These are phyloP conservation scores for Aureoboletus auriporus DNA, from an alignment of 768 basidiomycete genomes.

Conservation along the genomic window DNA sequence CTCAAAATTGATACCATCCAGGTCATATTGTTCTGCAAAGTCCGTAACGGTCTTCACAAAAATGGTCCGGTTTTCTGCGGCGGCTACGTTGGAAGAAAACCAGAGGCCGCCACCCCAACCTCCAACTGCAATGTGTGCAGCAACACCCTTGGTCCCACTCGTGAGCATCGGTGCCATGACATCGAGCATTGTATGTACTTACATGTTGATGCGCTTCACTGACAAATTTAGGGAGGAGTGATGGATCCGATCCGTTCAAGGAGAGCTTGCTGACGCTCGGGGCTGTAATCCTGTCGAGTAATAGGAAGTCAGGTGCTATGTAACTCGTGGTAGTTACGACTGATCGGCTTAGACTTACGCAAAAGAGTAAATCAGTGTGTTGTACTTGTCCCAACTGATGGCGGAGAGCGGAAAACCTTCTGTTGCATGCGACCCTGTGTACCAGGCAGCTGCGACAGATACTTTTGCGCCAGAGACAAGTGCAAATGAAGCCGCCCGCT, in stretches of 20 bases:
- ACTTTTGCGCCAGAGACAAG: too few species aligned
- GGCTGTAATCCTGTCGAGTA: constrained; percentile 29
- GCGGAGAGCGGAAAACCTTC: constrained; percentile 47
- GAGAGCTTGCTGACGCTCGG: constrained; percentile 29
- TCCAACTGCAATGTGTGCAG: constrained; percentile 58
- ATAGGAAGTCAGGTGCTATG: background rate
- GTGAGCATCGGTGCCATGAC: background rate
- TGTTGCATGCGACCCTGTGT: constrained; percentile 59
- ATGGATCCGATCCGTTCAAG: constrained; percentile 41
- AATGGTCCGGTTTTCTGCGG: constrained; percentile 50
- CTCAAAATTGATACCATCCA: constrained; percentile 52
- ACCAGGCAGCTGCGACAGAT: constrained; percentile 45
- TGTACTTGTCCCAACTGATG: constrained; percentile 71
- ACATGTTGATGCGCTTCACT: constrained; percentile 36
- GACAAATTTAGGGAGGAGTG: constrained; percentile 56
- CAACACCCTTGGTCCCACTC: constrained; percentile 40
- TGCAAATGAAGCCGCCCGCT: too few species aligned
- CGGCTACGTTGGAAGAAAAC: constrained; percentile 60
- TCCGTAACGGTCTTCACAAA: constrained; percentile 59
- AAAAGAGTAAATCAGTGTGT: constrained; percentile 62
- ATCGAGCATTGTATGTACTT: constrained; percentile 2
- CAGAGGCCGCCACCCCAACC: constrained; percentile 66
- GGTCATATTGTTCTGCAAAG: constrained; percentile 44
- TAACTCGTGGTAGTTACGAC: too few species aligned
- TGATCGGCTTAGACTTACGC: constrained; percentile 41